These are phyloP conservation scores for Leccinum obscurum DNA, from an alignment of 768 basidiomycete genomes.

Conservation along the genomic window DNA sequence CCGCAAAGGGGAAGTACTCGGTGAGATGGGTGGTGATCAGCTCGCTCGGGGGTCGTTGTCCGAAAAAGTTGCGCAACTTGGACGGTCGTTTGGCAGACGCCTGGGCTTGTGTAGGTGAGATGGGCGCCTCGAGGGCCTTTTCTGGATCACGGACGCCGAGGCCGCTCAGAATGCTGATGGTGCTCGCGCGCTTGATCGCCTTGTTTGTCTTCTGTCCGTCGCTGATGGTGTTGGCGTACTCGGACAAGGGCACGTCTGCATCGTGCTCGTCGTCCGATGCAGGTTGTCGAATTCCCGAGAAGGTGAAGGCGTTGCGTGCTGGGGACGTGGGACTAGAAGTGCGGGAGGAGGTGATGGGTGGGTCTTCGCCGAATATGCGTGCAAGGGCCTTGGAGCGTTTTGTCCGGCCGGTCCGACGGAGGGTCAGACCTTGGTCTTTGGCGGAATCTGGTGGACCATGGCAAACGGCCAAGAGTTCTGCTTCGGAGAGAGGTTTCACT, in stretches of 20 bases:
- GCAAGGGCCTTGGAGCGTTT: constrained; percentile 45
- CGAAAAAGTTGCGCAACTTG: constrained; percentile 94
- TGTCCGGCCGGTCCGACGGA: constrained; percentile 54
- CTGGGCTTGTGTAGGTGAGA: constrained; percentile 47
- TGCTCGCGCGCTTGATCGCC: constrained; percentile 80
- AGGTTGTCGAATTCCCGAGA: constrained; percentile 11
- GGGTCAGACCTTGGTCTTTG: constrained; percentile 75
- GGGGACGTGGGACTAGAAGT: constrained; percentile 40
- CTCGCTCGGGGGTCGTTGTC: constrained; percentile 96
- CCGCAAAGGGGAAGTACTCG: constrained; percentile 93
- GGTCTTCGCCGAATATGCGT: constrained; percentile 49
- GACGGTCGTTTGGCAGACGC: constrained; percentile 46
- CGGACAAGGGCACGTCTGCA: constrained; percentile 33
- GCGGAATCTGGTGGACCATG: constrained; percentile 76
- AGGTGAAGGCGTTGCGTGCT: constrained; percentile 17
- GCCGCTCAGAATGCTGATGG: constrained; percentile 91
- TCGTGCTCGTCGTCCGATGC: constrained; percentile 40
- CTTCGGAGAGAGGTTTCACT: constrained; percentile 80
- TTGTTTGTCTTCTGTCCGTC: constrained; percentile 29
- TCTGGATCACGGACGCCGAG: constrained; percentile 86
- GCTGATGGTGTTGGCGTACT: constrained; percentile 28
- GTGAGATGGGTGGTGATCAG: constrained; percentile 92
- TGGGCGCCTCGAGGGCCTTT: constrained; percentile 56
- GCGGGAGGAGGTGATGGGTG: constrained; percentile 27
- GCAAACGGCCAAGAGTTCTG: constrained; percentile 79